These are phyloP conservation scores for Plasmodium cynomolgi DNA, from an alignment of 169 alveolate species.

Conservation along the genomic window DNA sequence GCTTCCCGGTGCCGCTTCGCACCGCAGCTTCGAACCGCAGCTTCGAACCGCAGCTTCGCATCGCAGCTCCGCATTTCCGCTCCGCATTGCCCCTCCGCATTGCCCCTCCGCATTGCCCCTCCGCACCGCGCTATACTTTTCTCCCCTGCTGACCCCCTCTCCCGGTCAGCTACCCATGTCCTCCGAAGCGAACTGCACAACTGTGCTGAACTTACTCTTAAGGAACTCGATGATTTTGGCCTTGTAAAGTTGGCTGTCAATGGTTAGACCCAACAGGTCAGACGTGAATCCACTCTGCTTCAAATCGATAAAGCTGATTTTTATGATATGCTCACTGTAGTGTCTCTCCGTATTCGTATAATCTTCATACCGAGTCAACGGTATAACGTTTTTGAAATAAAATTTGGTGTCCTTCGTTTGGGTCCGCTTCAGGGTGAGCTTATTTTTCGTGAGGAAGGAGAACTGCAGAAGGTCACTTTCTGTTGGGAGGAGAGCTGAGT, in stretches of 20 bases:
- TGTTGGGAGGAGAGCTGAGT: conserved; percentile 58
- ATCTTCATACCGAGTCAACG: conserved; percentile 55
- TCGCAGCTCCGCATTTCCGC: too few relatives aligned
- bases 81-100: too few relatives aligned
- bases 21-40: too few relatives aligned
- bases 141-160: neutral
- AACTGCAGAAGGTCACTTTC: conserved; percentile 50
- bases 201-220: conserved; percentile 4
- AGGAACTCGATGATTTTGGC: conserved; percentile 22
- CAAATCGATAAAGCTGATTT: conserved; percentile 4
- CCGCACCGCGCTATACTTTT: neutral
- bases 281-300: neutral
- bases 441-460: conserved; percentile 40
- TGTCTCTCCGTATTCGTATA: neutral
- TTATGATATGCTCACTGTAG: neutral
- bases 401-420: conserved; percentile 9
- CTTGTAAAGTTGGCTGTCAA: neutral
- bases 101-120: too few relatives aligned
- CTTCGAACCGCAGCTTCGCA: too few relatives aligned
- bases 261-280: neutral
- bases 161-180: neutral
- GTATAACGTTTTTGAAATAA: conserved; percentile 40
- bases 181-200: conserved; percentile 15
- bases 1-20: neutral
- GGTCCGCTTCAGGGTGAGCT: conserved; percentile 29